Conservation (phyloP, 1,284 basidiomycete species). For the Fistulina hepatica region DNA sequence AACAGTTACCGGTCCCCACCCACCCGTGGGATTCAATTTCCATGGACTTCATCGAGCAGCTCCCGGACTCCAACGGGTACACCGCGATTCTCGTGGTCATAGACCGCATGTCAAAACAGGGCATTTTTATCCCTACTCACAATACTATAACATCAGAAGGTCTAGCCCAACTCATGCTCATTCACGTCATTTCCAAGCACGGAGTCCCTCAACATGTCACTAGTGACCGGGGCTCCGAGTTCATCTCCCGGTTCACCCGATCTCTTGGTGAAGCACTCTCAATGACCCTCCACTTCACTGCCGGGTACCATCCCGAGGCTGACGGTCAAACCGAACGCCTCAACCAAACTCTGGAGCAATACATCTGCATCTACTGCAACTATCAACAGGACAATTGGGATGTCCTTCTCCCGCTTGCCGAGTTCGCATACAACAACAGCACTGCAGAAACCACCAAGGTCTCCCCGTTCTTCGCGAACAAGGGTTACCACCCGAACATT, state of each 20-base stretch:
- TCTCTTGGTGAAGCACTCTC: conserved; percentile 14
- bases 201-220: conserved; percentile 21
- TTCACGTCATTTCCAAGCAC: conserved; percentile 19
- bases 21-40: conserved; percentile 26
- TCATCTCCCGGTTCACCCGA: conserved; percentile 20
- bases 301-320: conserved; percentile 29
- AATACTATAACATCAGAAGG: conserved; percentile 22
- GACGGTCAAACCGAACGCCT: conserved; percentile 36
- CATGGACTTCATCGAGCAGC: conserved; percentile 28
- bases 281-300: conserved; percentile 14
- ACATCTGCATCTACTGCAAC: conserved; percentile 23
- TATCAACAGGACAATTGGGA: conserved; percentile 23
- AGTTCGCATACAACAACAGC: conserved; percentile 4
- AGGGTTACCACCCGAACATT: conserved; percentile 5
- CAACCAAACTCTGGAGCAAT: conserved; percentile 33
- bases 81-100: conserved; percentile 28
- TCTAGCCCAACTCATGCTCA: conserved; percentile 18
- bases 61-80: conserved; percentile 23
- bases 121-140: conserved; percentile 21
- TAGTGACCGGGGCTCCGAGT: conserved; percentile 20
- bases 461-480: conserved; percentile 5
- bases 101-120: conserved; percentile 25
- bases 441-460: conserved; percentile 1
- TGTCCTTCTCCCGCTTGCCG: background rate
- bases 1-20: conserved; percentile 16